Evolutionary conservation across 192 early-diverging fungal species (phyloP), one percentile per base, ranked within the genome.

Genomic region (Umbelopsis sp.): DNA sequence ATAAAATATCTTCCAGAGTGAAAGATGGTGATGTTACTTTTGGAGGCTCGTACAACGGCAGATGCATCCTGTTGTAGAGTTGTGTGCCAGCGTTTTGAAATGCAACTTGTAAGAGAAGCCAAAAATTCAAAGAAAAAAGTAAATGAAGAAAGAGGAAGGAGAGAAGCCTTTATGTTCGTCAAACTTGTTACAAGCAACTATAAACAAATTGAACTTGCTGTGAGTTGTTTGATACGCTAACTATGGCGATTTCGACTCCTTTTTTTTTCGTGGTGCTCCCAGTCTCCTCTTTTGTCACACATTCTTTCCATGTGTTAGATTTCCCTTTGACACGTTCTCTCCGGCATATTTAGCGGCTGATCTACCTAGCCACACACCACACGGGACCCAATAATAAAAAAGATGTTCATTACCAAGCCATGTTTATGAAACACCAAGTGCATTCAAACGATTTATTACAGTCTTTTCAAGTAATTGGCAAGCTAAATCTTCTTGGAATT

Each of bases 271-370:
- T 15, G 16, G 10, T 35, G 37, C 55, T 30, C 55, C 27, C 55
- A 30, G 33, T 61, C 55, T 61, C 55, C 55, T 35, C 55, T 61
- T 61, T 61, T 61, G 55, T 61, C 55, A 61, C 55, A 61, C 55
- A 61, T 61, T 61, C 55, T 30, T 18, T 61, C 25, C 55, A 61
- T 61, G 55, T 61, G 55, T 12, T 61, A 33, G 30, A 61, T 61
- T 61, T 0, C 55, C 55, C 55, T 16, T 33, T 61, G 55, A 61
- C 55, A 61, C 55, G 55, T 61, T 61, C 30, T 35, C 13, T 18
- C 55, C 55, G 55, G 55, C 8, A 52, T 21, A 52, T 13, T 25
- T 1, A 9, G 37, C 37, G 37, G 37, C 37, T 41, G 37, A 41
- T 41, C 37, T 41, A 41, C 37, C 37, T 41, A 41, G 37, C 37